Conservation (phyloP, 192 early-diverging fungal genomes). For the Irineochytrium annulatum region DNA sequence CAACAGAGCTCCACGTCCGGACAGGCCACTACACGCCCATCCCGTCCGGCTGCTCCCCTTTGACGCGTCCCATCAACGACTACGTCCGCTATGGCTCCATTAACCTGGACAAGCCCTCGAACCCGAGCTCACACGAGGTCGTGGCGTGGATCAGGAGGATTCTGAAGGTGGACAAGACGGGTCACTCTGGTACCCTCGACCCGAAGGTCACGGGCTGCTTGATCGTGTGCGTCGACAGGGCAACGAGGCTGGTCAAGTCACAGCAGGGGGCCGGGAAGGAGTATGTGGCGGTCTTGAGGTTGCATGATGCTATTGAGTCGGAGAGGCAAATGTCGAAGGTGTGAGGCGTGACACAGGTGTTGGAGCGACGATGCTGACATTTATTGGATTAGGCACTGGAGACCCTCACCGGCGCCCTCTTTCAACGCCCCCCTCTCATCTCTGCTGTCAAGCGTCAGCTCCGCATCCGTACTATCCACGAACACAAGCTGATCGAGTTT, state of each 20-base stretch:
- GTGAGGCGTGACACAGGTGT: background rate
- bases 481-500: constrained; percentile 93
- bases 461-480: constrained; percentile 96
- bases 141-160: constrained; percentile 99
- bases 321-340: constrained; percentile 81
- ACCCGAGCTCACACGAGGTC: constrained; percentile 99
- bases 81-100: constrained; percentile 98
- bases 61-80: constrained; percentile 86
- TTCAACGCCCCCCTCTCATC: constrained; percentile 98
- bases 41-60: constrained; percentile 86
- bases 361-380: background rate
- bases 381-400: constrained; percentile 64
- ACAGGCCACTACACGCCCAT: constrained; percentile 99
- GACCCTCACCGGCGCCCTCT: constrained; percentile 95
- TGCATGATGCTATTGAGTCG: constrained; percentile 89
- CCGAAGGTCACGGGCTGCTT: constrained; percentile 99
- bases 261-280: constrained; percentile 99
- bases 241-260: constrained; percentile 97
- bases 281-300: constrained; percentile 91
- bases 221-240: constrained; percentile 98
- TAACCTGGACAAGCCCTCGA: constrained; percentile 99
- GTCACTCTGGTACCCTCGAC: constrained; percentile 97
- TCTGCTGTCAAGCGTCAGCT: constrained; percentile 99
- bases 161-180: constrained; percentile 95
- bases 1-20: constrained; percentile 85